Conservation (phyloP, 2,329 filamentous ascomycete species). For the Stenocarpella maydis region DNA sequence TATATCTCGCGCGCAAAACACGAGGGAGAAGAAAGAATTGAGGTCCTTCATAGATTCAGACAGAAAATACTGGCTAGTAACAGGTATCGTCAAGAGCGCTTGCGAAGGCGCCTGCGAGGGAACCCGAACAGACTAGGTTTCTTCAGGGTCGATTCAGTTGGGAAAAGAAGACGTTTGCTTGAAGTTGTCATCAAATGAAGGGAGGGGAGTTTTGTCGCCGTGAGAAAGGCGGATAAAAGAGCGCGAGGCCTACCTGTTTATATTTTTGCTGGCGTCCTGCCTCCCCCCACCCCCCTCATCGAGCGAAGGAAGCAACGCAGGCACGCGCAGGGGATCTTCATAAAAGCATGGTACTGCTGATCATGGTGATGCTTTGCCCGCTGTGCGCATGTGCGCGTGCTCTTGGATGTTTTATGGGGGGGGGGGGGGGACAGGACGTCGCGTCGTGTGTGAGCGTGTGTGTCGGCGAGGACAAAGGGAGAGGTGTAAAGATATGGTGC, state of each 20-base stretch:
- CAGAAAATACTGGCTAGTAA: slow-evolving; percentile 92
- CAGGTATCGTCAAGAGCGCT: slow-evolving; percentile 63
- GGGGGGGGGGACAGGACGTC: background rate
- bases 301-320: background rate
- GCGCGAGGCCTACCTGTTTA: too few relatives aligned
- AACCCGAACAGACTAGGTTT: slow-evolving; percentile 74
- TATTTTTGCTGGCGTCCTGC: slow-evolving; percentile 8
- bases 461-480: background rate
- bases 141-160: slow-evolving; percentile 89
- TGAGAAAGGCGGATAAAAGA: too few relatives aligned
- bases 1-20: background rate
- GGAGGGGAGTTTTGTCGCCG: too few relatives aligned
- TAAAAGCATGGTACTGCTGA: background rate
- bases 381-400: background rate
- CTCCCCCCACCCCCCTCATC: background rate
- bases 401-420: background rate
- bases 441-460: too few relatives aligned
- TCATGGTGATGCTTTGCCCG: background rate
- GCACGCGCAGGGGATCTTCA: background rate
- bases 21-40: background rate
- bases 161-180: slow-evolving; percentile 83
- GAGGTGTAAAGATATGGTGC: slow-evolving; percentile 24
- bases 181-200: slow-evolving; percentile 75
- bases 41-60: slow-evolving; percentile 62
- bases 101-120: slow-evolving; percentile 52